Base-by-base conservation (phyloP, 2,329 filamentous ascomycete species). In the Beauveria sp. region DNA sequence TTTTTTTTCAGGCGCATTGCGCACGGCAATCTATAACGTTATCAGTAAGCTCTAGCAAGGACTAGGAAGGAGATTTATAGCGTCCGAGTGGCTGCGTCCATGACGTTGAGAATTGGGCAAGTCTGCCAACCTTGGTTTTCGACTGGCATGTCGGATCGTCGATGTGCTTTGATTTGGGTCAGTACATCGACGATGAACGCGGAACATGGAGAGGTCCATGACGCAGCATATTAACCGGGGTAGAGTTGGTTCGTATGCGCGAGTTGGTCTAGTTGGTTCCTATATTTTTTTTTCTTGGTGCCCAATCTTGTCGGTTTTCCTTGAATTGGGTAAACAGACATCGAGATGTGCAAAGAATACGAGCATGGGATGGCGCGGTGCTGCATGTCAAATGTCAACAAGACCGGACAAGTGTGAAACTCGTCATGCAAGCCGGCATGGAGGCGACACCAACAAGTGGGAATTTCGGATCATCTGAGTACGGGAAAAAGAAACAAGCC, bases 401-500 rank as follows among this genome's bases (percentile, higher is more conserved):
- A 31, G 6, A 48, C 56, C 20, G 57, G 34, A 60, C 34, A 52
- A 53, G n/a, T 48, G 28, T 60, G 42, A 60, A 60, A 60, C 42
- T 24, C 49, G 40, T 51, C 22, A 53, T 60, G 48, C 57, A 53
- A 59, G 34, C 45, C 43, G 40, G 24, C 24, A 56, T 56, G 22
- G 16, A 38, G n/a, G 18, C 22, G 55, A 58, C 7, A 38, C 34
- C 34, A 46, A 26, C 10, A 24, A 20, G 16, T 50, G 56, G 46
- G 34, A 51, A 46, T 40, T 20, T 43, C 24, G 38, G 31, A 50
- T 58, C 46, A 40, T 46, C 16, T 38, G 31, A 28, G 28, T 16
- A 42, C 18, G 22, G 38, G 16, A 51, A 60, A 60, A 52, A 38
- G 34, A 52, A 51, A 60, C 22, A 59, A 28, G 24, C 34, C 34